These are phyloP conservation scores for Pedinophyceae sp. DNA, from an alignment of 139 green algal genomes.

Conservation along the genomic window DNA sequence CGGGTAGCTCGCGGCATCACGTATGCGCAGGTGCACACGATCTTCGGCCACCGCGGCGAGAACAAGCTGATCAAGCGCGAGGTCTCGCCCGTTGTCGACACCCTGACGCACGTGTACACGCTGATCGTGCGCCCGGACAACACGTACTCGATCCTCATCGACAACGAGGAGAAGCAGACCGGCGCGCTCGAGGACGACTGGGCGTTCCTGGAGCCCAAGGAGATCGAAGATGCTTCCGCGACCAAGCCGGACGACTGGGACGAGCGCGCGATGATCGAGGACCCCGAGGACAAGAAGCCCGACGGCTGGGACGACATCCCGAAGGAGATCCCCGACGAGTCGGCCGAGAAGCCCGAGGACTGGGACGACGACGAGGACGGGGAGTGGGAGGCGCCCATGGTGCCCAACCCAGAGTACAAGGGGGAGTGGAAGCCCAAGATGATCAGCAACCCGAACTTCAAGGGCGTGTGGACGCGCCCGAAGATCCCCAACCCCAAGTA, in stretches of 20 bases:
- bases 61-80: constrained; percentile 33
- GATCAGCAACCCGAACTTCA: constrained; percentile 45
- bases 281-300: constrained; percentile 71
- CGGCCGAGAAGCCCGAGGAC: constrained; percentile 63
- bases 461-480: constrained; percentile 64
- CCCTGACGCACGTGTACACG: constrained; percentile 58
- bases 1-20: too few species aligned
- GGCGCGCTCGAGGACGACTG: constrained; percentile 61
- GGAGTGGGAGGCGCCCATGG: constrained; percentile 68
- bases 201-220: constrained; percentile 54
- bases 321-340: constrained; percentile 58
- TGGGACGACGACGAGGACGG: constrained; percentile 94
- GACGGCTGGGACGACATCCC: constrained; percentile 64
- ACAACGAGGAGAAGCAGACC: constrained; percentile 36
- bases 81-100: constrained; percentile 13
- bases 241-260: constrained; percentile 84
- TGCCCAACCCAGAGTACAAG: constrained; percentile 81
- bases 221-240: constrained; percentile 52
- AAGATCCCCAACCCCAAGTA: constrained; percentile 79
- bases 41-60: constrained; percentile 33
- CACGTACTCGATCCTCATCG: constrained; percentile 58
- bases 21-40: constrained; percentile 42
- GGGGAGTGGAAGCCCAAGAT: constrained; percentile 69
- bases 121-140: constrained; percentile 56
- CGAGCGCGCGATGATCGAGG: constrained; percentile 52